Conservation (phyloP, 306 rosid genomes). For the Vicia faba region DNA sequence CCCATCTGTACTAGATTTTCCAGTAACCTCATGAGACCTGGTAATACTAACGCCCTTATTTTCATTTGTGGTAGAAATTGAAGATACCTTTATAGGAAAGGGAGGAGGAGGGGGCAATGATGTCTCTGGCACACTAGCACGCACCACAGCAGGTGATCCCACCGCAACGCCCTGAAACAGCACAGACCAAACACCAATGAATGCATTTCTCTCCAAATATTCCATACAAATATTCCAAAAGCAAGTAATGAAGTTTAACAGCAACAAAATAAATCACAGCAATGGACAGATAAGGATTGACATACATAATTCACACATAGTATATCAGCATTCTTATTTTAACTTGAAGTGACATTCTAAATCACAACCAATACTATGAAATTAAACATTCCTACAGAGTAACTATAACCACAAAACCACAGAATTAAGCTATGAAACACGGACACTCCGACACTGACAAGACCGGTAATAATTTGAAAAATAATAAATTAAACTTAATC, state of each 20-base stretch:
- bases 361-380: not conserved
- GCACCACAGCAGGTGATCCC: constrained; percentile 58
- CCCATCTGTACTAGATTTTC: constrained; percentile 99
- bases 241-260: not conserved
- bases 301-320: too few relatives aligned
- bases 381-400: not conserved
- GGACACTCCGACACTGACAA: too few relatives aligned
- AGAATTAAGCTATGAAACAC: not conserved
- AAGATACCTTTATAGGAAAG: constrained; percentile 91
- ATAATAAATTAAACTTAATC: too few relatives aligned
- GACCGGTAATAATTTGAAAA: too few relatives aligned
- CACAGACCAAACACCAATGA: constrained; percentile 34
- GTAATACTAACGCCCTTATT: constrained; percentile 98
- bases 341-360: constrained; percentile 18
- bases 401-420: not conserved
- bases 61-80: constrained; percentile 96
- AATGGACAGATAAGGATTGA: not conserved
- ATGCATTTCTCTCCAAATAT: constrained; percentile 31
- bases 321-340: not conserved
- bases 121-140: constrained; percentile 61
- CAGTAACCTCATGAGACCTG: constrained; percentile 99
- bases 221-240: constrained; percentile 22
- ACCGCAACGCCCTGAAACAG: constrained; percentile 60
- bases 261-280: constrained; percentile 5
- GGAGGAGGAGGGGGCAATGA: constrained; percentile 58